Evolutionary conservation across 2,329 filamentous ascomycete species (phyloP).

Genomic region (Aspergillus pseudoglaucus): DNA sequence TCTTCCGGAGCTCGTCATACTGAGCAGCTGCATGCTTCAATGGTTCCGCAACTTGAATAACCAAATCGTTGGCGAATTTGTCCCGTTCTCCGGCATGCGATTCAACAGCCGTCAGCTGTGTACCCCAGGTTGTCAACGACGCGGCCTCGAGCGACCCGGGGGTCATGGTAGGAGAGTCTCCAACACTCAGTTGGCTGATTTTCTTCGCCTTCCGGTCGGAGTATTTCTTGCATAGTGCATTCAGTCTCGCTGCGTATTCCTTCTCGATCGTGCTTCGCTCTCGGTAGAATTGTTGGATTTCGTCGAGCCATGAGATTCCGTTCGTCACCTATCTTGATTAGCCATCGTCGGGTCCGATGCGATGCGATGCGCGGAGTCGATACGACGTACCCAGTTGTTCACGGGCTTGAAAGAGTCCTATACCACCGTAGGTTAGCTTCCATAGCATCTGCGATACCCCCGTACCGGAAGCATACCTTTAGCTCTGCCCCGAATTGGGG

Average conservation of each 20-base stretch:
- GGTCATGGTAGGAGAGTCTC: conserved; percentile 86
- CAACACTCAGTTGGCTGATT: conserved; percentile 79
- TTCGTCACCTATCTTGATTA: conserved; percentile 55
- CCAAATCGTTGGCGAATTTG: conserved; percentile 68
- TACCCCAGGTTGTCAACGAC: conserved; percentile 93
- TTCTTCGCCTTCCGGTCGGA: conserved; percentile 95
- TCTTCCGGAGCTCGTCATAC: conserved; percentile 89
- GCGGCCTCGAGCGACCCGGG: conserved; percentile 94
- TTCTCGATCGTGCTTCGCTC: conserved; percentile 92
- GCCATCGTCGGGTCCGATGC: conserved; percentile 11
- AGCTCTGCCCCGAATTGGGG: conserved; percentile 89
- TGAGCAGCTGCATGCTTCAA: conserved; percentile 65
- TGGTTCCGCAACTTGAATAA: conserved; percentile 77
- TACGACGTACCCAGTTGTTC: conserved; percentile 66
- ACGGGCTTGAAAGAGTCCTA: conserved; percentile 96
- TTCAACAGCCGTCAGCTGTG: conserved; percentile 86
- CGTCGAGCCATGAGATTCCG: conserved; percentile 91
- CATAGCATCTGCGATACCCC: background rate
- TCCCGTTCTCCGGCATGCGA: conserved; percentile 84
- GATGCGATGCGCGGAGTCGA: background rate
- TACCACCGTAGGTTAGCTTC: conserved; percentile 1
- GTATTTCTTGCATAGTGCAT: conserved; percentile 85
- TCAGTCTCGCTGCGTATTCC: conserved; percentile 87
- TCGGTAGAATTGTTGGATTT: conserved; percentile 95
- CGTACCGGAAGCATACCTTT: conserved; percentile 56